phyloP scores from a whole-genome alignment of 495 filamentous ascomycete genomes.

The Penicillium simplicissimum region DNA sequence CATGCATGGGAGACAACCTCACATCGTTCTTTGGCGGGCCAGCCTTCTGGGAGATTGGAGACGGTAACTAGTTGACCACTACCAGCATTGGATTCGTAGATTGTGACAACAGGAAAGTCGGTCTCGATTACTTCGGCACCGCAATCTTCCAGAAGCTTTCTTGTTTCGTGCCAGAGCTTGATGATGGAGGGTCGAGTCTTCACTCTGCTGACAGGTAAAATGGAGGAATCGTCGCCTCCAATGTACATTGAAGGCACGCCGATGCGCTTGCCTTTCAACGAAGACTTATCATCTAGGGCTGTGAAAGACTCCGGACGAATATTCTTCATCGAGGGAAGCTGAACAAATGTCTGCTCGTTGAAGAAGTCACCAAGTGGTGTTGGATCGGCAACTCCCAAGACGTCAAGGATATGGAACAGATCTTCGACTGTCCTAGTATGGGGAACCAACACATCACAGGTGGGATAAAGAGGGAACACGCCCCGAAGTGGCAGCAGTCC shows the following conservation, averaged over 20 bases:
- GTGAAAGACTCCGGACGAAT: slow-evolving; percentile 31
- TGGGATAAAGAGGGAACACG: slow-evolving; percentile 39
- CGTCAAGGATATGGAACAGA: slow-evolving; percentile 34
- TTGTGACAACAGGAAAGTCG: slow-evolving; percentile 35
- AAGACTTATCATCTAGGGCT: slow-evolving; percentile 17
- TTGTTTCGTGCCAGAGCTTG: slow-evolving; percentile 34
- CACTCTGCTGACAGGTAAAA: slow-evolving; percentile 24
- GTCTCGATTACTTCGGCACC: slow-evolving; percentile 38
- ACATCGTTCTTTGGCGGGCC: slow-evolving; percentile 35
- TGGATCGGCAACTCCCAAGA: slow-evolving; percentile 30
- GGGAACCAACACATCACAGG: slow-evolving; percentile 40
- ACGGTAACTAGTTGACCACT: slow-evolving; percentile 35
- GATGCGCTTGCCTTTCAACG: slow-evolving; percentile 32
- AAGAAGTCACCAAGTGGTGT: slow-evolving; percentile 36
- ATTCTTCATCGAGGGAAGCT: slow-evolving; percentile 25
- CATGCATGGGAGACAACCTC: slow-evolving; percentile 38
- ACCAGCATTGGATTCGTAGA: slow-evolving; percentile 33
- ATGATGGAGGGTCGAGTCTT: slow-evolving; percentile 31
- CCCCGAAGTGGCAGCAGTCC: slow-evolving; percentile 38
- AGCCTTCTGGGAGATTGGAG: slow-evolving; percentile 34
- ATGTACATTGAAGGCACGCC: slow-evolving; percentile 41
- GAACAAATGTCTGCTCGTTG: slow-evolving; percentile 33
- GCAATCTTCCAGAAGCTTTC: slow-evolving; percentile 24
- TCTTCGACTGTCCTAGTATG: slow-evolving; percentile 38
- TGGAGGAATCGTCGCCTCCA: slow-evolving; percentile 25